Base-by-base conservation (phyloP, 345 rosid genomes). In the Carallia pectinifolia region DNA sequence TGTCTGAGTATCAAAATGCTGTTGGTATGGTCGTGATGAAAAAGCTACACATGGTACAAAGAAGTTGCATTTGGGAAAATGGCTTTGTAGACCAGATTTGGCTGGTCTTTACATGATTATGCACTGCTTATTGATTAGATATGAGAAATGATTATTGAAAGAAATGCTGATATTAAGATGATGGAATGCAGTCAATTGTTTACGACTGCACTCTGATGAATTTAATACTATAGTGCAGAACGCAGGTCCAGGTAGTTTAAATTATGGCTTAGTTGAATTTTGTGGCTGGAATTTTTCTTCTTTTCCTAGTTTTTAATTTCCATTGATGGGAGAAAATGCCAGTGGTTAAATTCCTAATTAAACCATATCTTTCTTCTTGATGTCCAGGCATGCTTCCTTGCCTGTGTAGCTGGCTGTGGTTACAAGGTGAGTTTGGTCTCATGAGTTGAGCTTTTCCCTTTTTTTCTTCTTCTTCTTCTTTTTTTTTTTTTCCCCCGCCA, bases 401-500 rank as follows among this genome's bases (percentile, higher is more conserved):
- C 97, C 16, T 91, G 97, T 83, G 89, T 83, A 29, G 71, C 97
- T 67, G 98, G 98, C 74, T 94, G 97, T 70, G 98, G 96, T 72
- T 91, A 74, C 62, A 91, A 87, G 96, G 98, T 94, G 66, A 71
- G 82, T 68, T 70, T 71, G 40, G 36, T 58, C 66, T 61, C 64
- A 4, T 10, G 19, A 10, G 47, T 53, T 8, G 36, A 58, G 68
- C 62, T 9, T 39, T 61, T 65, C 47, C 23, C 23, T 31, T 61
- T 68, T 13, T 54, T 62, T 37, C 12, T 23, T 38, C 44, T 65
- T 68, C 23, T 23, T 23, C 23, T 34, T 17, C 6, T 61, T 18
- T 58, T 29, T 59, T 62, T 62, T 12, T 55, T 55, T 8, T 5
- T 33, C 31, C 23, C 23, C 23, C 18, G 31, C 48, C 36, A 19